Percentiles rank a stretch among this genome's conserved stretches.
Conservation (phyloP, 768 basidiomycete genomes). For the Lentinula edodes region DNA sequence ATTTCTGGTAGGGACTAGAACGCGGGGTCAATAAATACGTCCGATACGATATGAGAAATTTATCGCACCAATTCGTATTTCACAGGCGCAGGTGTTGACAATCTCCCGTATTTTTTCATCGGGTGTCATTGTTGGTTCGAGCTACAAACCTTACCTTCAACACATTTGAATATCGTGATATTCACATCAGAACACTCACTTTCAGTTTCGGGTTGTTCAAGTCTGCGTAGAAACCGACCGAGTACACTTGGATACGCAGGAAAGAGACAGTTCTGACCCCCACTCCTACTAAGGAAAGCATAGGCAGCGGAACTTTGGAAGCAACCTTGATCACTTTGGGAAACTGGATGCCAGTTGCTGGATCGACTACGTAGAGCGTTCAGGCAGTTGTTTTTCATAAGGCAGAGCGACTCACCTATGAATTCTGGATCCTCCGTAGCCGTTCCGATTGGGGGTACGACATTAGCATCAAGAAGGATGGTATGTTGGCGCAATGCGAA, state of each 20-base stretch:
- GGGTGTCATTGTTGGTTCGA: conserved; percentile 47
- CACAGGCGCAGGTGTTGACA: conserved; percentile 60
- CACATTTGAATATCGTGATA: background rate
- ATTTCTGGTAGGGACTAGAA: conserved; percentile 69
- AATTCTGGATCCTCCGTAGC: background rate
- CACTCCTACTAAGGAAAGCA: conserved; percentile 70
- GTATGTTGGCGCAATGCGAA: background rate
- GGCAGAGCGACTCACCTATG: background rate
- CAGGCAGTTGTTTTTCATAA: background rate
- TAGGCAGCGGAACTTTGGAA: conserved; percentile 54
- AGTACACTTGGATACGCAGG: conserved; percentile 83
- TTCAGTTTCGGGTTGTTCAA: conserved; percentile 57
- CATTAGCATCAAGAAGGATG: conserved; percentile 7
- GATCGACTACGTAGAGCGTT: conserved; percentile 46
- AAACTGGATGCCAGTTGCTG: conserved; percentile 69
- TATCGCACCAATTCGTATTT: conserved; percentile 61
- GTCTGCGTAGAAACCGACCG: conserved; percentile 87
- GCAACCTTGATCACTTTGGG: conserved; percentile 61
- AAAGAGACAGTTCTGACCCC: conserved; percentile 90
- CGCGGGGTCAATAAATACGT: background rate
- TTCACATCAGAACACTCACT: conserved; percentile 25
- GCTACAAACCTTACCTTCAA: conserved; percentile 26
- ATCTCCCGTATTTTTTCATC: conserved; percentile 72
- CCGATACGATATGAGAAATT: background rate
- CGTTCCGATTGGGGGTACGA: background rate